phyloP scores from a whole-genome alignment of 352 stramenopile genomes.

The Phytophthora macrochlamydospora region DNA sequence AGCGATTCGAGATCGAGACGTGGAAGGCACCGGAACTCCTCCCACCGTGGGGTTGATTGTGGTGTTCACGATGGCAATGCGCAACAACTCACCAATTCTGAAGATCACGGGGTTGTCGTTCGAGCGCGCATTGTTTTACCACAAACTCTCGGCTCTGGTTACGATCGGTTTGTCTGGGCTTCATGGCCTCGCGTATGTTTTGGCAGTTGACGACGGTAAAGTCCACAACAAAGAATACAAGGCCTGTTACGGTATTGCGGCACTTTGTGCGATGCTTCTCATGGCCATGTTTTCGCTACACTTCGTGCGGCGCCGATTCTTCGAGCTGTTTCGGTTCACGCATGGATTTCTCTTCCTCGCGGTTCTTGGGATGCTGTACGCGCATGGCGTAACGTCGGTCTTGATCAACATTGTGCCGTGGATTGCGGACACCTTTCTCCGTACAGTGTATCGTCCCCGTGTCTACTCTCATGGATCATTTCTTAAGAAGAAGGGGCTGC shows the following conservation, averaged over 20 bases:
- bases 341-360: slow-evolving; percentile 61
- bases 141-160: slow-evolving; percentile 44
- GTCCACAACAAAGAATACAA: slow-evolving; percentile 28
- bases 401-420: slow-evolving; percentile 39
- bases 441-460: slow-evolving; percentile 30
- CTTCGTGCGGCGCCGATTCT: slow-evolving; percentile 49
- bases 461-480: slow-evolving; percentile 24
- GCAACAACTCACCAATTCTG: slow-evolving; percentile 59
- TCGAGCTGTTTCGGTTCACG: slow-evolving; percentile 53
- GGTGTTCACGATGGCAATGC: slow-evolving; percentile 45
- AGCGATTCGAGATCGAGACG: slow-evolving; percentile 18
- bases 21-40: slow-evolving; percentile 18
- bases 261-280: slow-evolving; percentile 39
- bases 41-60: slow-evolving; percentile 39
- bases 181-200: slow-evolving; percentile 49
- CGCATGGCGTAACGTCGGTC: slow-evolving; percentile 41
- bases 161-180: slow-evolving; percentile 41
- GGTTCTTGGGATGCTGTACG: slow-evolving; percentile 41
- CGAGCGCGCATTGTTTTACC: slow-evolving; percentile 57
- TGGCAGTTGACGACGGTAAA: slow-evolving; percentile 23
- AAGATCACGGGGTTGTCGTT: slow-evolving; percentile 48
- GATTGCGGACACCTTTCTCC: slow-evolving; percentile 42
- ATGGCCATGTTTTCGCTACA: slow-evolving; percentile 41
- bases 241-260: slow-evolving; percentile 24
- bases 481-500: slow-evolving; percentile 11